phyloP scores from a whole-genome alignment of 2,329 filamentous ascomycete genomes.

The Epichloe aotearoae region DNA sequence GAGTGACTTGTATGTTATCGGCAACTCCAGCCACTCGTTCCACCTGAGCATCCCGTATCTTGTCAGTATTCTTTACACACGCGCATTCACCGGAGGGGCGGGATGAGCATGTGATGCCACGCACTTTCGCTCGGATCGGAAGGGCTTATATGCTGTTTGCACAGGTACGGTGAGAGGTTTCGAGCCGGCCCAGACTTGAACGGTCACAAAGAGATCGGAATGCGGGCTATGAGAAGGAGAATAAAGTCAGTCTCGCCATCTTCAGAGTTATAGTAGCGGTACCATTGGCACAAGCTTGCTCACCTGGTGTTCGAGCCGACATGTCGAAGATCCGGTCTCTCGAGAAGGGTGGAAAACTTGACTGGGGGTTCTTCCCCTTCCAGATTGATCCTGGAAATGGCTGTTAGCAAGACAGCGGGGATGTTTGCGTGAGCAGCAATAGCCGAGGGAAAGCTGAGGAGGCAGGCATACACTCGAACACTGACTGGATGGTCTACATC shows the following conservation, averaged over 20 bases:
- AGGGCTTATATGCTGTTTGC: constrained; percentile 86
- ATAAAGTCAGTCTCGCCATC: constrained; percentile 12
- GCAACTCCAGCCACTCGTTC: constrained; percentile 93
- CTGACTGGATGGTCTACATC: constrained; percentile 62
- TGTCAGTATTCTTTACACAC: neutral
- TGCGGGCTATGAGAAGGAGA: constrained; percentile 38
- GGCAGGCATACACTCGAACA: constrained; percentile 44
- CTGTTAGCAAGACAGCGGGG: constrained; percentile 9
- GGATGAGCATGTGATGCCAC: constrained; percentile 1
- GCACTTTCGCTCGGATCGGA: constrained; percentile 58
- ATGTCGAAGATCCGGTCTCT: constrained; percentile 68
- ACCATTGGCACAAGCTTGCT: constrained; percentile 9
- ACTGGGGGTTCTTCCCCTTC: constrained; percentile 31
- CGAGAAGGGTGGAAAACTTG: constrained; percentile 55
- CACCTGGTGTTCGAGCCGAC: constrained; percentile 74
- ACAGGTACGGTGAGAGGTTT: constrained; percentile 87
- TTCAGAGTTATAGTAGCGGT: neutral
- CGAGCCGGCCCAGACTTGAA: constrained; percentile 88
- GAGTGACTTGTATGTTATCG: constrained; percentile 70
- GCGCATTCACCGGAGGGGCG: neutral
- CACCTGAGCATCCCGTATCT: constrained; percentile 38
- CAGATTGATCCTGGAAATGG: constrained; percentile 30
- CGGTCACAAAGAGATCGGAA: constrained; percentile 87
- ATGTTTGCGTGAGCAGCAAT: neutral
- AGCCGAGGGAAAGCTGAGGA: neutral